Evolutionary conservation across 176 grass and related monocot species (phyloP), one percentile per base, ranked within the genome.

Genomic region (Aegilops speltoides): DNA sequence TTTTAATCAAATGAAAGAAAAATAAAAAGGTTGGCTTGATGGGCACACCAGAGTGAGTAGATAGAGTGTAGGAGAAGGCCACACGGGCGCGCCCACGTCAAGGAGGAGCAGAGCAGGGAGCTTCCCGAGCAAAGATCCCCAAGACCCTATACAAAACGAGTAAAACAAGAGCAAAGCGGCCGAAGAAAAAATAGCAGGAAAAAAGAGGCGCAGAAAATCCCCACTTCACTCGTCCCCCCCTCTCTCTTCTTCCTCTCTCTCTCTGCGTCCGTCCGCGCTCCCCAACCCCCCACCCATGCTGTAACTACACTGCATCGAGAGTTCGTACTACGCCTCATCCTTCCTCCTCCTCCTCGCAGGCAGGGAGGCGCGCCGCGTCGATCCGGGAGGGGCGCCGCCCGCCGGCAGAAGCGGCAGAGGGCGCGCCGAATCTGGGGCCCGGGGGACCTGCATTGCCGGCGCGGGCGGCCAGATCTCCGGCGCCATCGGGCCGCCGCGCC

Each of bases 381-480:
- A 91, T 88, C 82, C 89, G 78, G 86, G 38, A 71, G 89, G 71
- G 64, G 60, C 84, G 67, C 6, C 67, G 54, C 14, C 66, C 31
- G 68, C 15, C 16, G 48, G 75, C 75, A 5, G 79, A 20, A 54
- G 54, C 1, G 23, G 22, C 1, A 28, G 72, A 43, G 25, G 75
- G 60, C 9, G 29, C 63, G 36, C 28, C 32, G 78, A 91, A 88
- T 85, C 90, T 84, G 81, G 85, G 38, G 77, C 28, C n/a, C 4
- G 1, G 68, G 26, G 85, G 48, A 52, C 26, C 89, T 91, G 89
- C 90, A 91, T 91, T 91, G 86, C 90, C 41, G 79, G 6, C 50
- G 76, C 46, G 77, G 33, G 81, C 60, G 61, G 69, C 82, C 64
- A 88, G 90, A 91, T 91, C 90, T 88, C 86, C 46, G 12, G 4